Evolutionary conservation across 306 rosid species (phyloP).

Genomic region (Medicago arabica): DNA sequence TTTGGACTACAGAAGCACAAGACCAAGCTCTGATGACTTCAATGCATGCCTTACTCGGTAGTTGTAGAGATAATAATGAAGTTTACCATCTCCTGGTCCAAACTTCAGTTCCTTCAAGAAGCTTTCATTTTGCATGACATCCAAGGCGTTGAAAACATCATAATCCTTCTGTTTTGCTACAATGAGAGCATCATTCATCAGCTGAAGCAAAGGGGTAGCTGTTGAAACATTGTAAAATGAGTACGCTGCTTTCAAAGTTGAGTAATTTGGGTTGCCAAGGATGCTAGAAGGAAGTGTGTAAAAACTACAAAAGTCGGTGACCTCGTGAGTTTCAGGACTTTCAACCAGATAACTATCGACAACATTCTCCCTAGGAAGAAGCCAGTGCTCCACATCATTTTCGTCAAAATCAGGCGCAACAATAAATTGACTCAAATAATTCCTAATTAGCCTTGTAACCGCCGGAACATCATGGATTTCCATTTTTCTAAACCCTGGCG

Average conservation of each 20-base stretch:
- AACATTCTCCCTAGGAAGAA: conserved; percentile 81
- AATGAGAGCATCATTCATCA: conserved; percentile 72
- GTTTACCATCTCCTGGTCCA: conserved; percentile 76
- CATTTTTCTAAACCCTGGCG: conserved; percentile 94
- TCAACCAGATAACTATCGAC: conserved; percentile 90
- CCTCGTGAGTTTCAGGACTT: conserved; percentile 82
- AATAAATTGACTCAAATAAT: conserved; percentile 68
- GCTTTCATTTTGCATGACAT: conserved; percentile 68
- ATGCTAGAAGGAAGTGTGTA: conserved; percentile 84
- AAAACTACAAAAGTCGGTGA: conserved; percentile 97
- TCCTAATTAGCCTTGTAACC: conserved; percentile 83
- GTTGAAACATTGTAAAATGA: conserved; percentile 66
- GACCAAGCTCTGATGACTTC: conserved; percentile 71
- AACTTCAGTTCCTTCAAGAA: conserved; percentile 72
- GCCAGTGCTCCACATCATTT: conserved; percentile 94
- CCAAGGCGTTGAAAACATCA: conserved; percentile 76
- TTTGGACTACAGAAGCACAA: conserved; percentile 63
- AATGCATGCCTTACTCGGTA: conserved; percentile 53
- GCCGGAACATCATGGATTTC: conserved; percentile 87
- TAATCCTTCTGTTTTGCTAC: conserved; percentile 58
- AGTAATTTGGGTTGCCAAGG: conserved; percentile 64
- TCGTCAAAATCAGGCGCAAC: conserved; percentile 92
- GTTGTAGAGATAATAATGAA: conserved; percentile 74
- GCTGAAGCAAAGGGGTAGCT: conserved; percentile 62
- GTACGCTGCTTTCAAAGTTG: conserved; percentile 65